Conservation (phyloP, 495 filamentous ascomycete genomes). For the Annulohypoxylon bovei region DNA sequence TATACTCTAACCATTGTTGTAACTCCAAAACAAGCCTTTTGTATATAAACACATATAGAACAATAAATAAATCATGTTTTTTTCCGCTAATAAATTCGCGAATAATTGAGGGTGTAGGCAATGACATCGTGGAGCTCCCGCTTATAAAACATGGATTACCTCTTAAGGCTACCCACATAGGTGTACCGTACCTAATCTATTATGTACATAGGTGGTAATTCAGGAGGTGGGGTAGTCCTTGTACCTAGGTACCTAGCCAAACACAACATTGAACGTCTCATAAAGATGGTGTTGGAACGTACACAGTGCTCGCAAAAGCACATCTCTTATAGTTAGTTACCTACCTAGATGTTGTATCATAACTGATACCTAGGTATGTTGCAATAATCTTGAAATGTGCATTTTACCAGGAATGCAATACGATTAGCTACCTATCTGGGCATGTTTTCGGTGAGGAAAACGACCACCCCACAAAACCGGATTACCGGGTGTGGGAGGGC, state of each 20-base stretch:
- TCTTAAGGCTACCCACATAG: too few relatives aligned
- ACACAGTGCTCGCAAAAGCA: not conserved
- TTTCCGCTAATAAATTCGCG: too few relatives aligned
- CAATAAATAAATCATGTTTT: not conserved
- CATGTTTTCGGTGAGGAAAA: not conserved
- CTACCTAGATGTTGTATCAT: not conserved
- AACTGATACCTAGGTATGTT: too few relatives aligned
- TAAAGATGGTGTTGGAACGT: not conserved
- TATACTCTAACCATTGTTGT: not conserved
- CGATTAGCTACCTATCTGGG: too few relatives aligned
- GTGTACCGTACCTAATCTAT: too few relatives aligned
- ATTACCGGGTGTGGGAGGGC: not conserved
- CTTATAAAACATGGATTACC: not conserved
- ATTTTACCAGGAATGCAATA: too few relatives aligned
- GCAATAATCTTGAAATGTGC: not conserved
- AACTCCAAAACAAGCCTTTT: not conserved
- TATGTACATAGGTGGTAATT: too few relatives aligned
- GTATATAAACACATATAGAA: not conserved
- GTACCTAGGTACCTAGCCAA: too few relatives aligned
- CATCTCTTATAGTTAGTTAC: not conserved
- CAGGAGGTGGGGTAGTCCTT: too few relatives aligned
- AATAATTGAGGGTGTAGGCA: not conserved
- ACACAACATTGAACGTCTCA: too few relatives aligned
- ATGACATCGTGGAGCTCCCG: not conserved
- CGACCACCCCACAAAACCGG: not conserved